Percentiles rank a stretch among this genome's conserved stretches.
Evolutionary conservation across 352 stramenopile species (phyloP).

Genomic region (Phytophthora pini): DNA sequence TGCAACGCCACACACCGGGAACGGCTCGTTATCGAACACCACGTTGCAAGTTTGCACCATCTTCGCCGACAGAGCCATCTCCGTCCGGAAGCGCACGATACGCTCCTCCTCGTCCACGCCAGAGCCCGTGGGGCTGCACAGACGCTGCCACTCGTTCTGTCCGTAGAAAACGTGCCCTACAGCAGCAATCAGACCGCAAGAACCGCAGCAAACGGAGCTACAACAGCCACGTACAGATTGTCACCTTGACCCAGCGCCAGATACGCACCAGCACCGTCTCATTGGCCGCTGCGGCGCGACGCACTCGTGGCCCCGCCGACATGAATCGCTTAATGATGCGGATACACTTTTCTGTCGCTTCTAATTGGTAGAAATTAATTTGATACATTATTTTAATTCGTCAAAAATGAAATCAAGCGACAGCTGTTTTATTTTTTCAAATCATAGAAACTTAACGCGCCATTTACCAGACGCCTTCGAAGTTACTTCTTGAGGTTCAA

Average conservation of each 20-base stretch:
- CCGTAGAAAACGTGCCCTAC: constrained; percentile 67
- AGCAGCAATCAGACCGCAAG: constrained; percentile 6
- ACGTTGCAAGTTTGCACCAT: constrained; percentile 79
- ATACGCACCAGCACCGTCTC: constrained; percentile 59
- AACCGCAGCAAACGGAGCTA: neutral
- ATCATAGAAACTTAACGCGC: constrained; percentile 22
- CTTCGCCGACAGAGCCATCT: constrained; percentile 59
- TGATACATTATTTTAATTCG: too few relatives aligned
- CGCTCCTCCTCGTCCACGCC: constrained; percentile 64
- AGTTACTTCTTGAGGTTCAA: neutral
- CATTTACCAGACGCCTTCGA: neutral
- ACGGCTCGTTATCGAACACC: constrained; percentile 81
- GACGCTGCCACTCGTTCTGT: constrained; percentile 76
- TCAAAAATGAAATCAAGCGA: neutral
- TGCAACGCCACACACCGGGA: constrained; percentile 46
- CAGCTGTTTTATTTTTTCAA: constrained; percentile 17
- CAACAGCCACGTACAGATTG: constrained; percentile 41
- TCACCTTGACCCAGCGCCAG: constrained; percentile 78
- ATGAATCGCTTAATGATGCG: constrained; percentile 24
- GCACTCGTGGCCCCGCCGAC: constrained; percentile 62
- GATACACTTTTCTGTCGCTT: constrained; percentile 4
- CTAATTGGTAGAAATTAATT: neutral
- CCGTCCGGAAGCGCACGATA: constrained; percentile 78
- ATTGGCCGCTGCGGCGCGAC: constrained; percentile 62
- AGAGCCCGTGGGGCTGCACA: constrained; percentile 53